A percentile compares a stretch with the other conserved stretches of the same genome.
phyloP scores from a whole-genome alignment of 768 basidiomycete genomes.

The Coprinopsis cinerea region DNA sequence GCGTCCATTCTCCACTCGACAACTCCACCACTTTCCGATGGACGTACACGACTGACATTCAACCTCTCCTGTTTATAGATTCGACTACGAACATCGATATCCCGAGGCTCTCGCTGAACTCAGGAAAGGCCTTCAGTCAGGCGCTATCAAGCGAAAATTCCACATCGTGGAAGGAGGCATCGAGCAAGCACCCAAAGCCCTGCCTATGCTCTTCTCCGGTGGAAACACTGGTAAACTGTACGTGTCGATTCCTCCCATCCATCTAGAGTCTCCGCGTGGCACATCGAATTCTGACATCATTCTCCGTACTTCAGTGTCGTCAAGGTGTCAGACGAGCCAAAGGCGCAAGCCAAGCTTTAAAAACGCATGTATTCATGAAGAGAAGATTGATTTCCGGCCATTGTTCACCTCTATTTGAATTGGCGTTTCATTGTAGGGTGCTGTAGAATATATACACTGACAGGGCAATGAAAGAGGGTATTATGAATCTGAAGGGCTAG shows the following conservation, averaged over 20 bases:
- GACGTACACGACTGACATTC: no score
- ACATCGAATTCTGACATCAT: slow-evolving; percentile 2
- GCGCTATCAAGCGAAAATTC: slow-evolving; percentile 74
- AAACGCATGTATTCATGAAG: background rate
- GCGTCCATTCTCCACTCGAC: background rate
- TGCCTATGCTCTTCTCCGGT: slow-evolving; percentile 68
- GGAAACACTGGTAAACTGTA: slow-evolving; percentile 76
- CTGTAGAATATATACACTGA: no score
- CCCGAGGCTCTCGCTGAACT: slow-evolving; percentile 54
- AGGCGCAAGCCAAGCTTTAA: slow-evolving; percentile 28
- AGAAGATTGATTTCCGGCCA: no score
- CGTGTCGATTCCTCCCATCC: slow-evolving; percentile 16
- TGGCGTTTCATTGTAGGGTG: no score
- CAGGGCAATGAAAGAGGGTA: no score
- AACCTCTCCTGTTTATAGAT: slow-evolving; percentile 30
- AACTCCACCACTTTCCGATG: no score
- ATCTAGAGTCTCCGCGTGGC: no score
- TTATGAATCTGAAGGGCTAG: no score
- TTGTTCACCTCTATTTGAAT: no score
- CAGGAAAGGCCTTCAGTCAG: slow-evolving; percentile 50
- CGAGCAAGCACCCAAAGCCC: slow-evolving; percentile 63
- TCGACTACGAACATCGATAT: slow-evolving; percentile 68
- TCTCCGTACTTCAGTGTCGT: slow-evolving; percentile 40
- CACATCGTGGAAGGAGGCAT: slow-evolving; percentile 71
- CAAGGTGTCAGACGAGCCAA: slow-evolving; percentile 43